These are phyloP conservation scores for Amborella trichopoda DNA, from an alignment of 164 flowering plant species.

Conservation along the genomic window DNA sequence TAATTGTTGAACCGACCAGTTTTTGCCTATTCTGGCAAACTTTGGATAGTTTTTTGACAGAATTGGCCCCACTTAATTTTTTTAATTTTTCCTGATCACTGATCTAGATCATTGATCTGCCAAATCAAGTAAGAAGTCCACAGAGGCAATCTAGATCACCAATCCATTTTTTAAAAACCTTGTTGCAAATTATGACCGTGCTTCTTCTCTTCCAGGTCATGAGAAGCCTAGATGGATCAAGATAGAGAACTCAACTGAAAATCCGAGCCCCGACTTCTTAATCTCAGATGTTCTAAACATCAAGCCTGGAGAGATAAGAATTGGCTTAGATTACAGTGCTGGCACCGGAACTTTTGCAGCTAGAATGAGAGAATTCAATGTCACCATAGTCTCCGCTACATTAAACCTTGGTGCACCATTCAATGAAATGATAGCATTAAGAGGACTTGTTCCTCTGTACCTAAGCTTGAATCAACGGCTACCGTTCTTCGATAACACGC, in stretches of 20 bases:
- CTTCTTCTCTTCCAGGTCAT: no score
- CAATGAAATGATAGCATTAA: slow-evolving; percentile 79
- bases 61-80: no score
- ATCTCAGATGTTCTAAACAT: slow-evolving; percentile 50
- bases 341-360: slow-evolving; percentile 91
- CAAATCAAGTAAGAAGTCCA: no score
- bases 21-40: no score
- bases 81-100: no score
- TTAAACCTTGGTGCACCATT: slow-evolving; percentile 88
- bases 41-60: no score
- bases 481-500: slow-evolving; percentile 84
- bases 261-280: no score
- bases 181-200: no score
- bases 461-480: slow-evolving; percentile 66
- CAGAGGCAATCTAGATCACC: no score
- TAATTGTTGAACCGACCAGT: no score
- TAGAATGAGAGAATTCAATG: slow-evolving; percentile 75
- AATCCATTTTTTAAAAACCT: no score
- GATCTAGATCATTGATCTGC: no score
- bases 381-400: slow-evolving; percentile 73
- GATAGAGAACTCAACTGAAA: slow-evolving; percentile 31
- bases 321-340: slow-evolving; percentile 72
- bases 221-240: slow-evolving; percentile 71
- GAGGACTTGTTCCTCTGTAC: slow-evolving; percentile 78
- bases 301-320: slow-evolving; percentile 75